Evolutionary conservation across 2,329 filamentous ascomycete genomes (phyloP), one percentile per base, ranked within the genome.

Genomic region (Rhynchosporium graminicola): DNA sequence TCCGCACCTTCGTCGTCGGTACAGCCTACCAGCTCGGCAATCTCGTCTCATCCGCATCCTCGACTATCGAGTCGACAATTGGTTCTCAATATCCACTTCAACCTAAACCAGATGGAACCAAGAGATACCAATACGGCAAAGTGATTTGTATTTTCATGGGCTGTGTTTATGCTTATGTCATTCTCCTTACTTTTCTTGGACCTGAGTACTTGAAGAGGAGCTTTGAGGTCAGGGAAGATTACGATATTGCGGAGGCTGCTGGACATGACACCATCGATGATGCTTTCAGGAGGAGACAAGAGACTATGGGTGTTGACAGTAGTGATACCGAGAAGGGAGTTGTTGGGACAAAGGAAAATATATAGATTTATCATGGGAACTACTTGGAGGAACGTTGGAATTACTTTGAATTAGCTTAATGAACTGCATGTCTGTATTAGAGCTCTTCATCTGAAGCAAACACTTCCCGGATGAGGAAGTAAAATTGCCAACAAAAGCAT

Each of bases 131-230:
- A 63, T 96, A 96, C 69, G 91, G 91, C 45, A 87, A 87, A 69
- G 91, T 96, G 9, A 94, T 96, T 67, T 91, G 88, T 72, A 95
- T 96, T 72, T 96, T 97, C 77, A 92, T 97, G 89, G 92, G 62
- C 78, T 58, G 78, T 77, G 29, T 72, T 79, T 66, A 63, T 31
- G 61, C 38, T 4, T 66, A 66, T 56, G 64, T 65, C 15, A 65
- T 67, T 29, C 31, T 67, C 20, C 26, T 67, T 47, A 65, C 65
- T 3, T 65, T 67, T 31, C 65, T 80, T 3, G 81, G 81, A 1
- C 81, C 81, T 0, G 81, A 83, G 71, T 75, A 76, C 52, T 65
- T 80, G 36, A 77, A 76, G n/a, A 72, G 76, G 4, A 75, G 77
- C 52, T 78, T 82, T 65, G 78, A 80, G 62, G 79, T 80, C 5